phyloP scores from a whole-genome alignment of 495 filamentous ascomycete genomes.

The Annulohypoxylon moriforme region DNA sequence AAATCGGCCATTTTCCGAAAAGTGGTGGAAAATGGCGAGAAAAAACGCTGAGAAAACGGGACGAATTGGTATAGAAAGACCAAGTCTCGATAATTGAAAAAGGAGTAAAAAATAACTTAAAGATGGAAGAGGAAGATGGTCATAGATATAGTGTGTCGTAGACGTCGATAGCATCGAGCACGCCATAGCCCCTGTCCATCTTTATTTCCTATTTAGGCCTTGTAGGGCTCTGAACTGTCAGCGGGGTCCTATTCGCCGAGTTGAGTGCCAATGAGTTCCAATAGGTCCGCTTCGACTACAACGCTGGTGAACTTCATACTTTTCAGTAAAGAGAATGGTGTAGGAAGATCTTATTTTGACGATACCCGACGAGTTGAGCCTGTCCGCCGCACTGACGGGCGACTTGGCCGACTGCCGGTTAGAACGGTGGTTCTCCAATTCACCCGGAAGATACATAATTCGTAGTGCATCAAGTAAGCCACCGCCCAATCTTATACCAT shows the following conservation, averaged over 20 bases:
- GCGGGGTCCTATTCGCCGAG: slow-evolving; percentile 2
- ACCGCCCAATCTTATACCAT: not conserved
- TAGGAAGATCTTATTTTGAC: not conserved
- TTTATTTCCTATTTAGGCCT: slow-evolving; percentile 13
- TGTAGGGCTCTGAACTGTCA: not conserved
- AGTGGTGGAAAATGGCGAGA: not conserved
- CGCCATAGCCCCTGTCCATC: slow-evolving; percentile 36
- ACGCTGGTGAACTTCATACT: not conserved
- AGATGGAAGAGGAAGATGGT: slow-evolving; percentile 22
- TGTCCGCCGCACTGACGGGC: not conserved
- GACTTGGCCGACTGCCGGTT: not conserved
- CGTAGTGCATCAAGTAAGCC: not conserved
- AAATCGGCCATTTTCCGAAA: slow-evolving; percentile 4
- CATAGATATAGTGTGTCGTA: slow-evolving; percentile 34
- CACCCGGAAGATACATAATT: not conserved
- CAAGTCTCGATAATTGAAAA: not conserved
- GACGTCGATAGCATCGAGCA: slow-evolving; percentile 34
- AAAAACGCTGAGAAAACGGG: slow-evolving; percentile 26
- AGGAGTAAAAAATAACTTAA: slow-evolving; percentile 2
- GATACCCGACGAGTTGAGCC: not conserved
- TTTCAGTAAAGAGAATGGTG: not conserved
- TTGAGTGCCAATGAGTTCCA: not conserved
- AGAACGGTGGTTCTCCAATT: not conserved
- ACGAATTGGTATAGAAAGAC: slow-evolving; percentile 8
- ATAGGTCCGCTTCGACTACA: slow-evolving; percentile 14